Conservation (phyloP, 2,329 filamentous ascomycete genomes). For the Ilyonectria sp. region DNA sequence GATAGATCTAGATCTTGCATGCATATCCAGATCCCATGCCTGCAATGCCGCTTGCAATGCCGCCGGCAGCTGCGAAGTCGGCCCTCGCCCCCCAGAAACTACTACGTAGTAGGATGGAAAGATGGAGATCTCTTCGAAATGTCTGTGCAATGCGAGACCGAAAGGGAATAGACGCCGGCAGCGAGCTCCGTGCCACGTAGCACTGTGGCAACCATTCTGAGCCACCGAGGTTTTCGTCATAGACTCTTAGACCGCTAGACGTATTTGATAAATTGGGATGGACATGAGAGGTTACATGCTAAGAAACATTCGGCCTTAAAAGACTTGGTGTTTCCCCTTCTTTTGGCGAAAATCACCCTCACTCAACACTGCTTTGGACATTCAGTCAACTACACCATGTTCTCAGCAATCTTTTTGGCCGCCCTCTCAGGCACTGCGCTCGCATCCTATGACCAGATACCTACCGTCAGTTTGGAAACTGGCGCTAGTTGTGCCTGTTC, state of each 20-base stretch:
- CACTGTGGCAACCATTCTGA: not conserved
- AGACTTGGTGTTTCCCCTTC: not conserved
- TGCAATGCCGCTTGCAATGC: too few species aligned
- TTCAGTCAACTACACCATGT: not conserved
- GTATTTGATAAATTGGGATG: not conserved
- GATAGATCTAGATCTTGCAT: not conserved
- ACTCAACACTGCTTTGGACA: not conserved
- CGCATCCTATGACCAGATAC: not conserved
- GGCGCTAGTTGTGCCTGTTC: conserved; percentile 10
- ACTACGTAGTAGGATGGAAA: too few species aligned
- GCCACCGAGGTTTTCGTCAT: not conserved
- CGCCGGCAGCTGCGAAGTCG: too few species aligned
- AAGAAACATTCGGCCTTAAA: not conserved
- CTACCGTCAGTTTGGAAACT: conserved; percentile 4
- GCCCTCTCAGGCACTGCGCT: not conserved
- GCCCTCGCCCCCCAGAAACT: too few species aligned
- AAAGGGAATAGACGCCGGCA: not conserved
- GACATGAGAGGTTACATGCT: not conserved
- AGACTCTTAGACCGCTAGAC: not conserved
- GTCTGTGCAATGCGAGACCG: not conserved
- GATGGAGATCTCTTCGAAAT: not conserved
- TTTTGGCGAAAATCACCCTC: not conserved
- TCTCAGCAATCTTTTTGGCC: not conserved
- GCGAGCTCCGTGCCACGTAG: not conserved
- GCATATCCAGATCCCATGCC: not conserved